Evolutionary conservation across 768 basidiomycete species (phyloP).

Genomic region (Leccinellum rugosiceps): DNA sequence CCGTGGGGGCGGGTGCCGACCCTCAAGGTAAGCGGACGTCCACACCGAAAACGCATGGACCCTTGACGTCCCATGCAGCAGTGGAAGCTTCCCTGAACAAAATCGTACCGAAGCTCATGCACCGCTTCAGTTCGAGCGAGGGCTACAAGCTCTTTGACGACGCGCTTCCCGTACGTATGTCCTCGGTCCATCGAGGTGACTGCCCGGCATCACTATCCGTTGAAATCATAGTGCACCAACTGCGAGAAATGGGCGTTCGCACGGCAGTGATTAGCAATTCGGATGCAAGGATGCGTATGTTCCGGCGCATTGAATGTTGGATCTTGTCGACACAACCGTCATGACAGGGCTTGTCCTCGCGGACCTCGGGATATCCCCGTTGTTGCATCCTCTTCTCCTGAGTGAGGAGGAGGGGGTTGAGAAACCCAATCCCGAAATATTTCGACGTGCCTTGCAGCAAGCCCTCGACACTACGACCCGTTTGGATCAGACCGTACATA

Average conservation of each 20-base stretch:
- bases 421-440: conserved; percentile 65
- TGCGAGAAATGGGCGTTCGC: conserved; percentile 44
- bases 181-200: not conserved
- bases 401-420: conserved; percentile 69
- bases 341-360: conserved; percentile 46
- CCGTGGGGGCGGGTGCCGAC: conserved; percentile 71
- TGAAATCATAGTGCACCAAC: conserved; percentile 37
- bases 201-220: conserved; percentile 8
- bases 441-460: conserved; percentile 39
- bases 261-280: conserved; percentile 71
- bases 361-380: conserved; percentile 53
- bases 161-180: conserved; percentile 43
- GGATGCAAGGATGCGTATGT: conserved; percentile 68
- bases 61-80: conserved; percentile 35
- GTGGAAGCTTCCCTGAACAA: conserved; percentile 50
- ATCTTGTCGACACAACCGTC: conserved; percentile 1
- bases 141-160: conserved; percentile 66
- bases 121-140: conserved; percentile 64
- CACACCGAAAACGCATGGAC: conserved; percentile 20
- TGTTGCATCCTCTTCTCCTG: conserved; percentile 55
- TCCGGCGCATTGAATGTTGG: not conserved
- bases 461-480: not conserved
- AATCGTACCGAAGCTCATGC: conserved; percentile 61
- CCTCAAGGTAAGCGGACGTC: conserved; percentile 40
- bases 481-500: conserved; percentile 52